Base-by-base conservation (phyloP, 164 flowering plant genomes). In the Macadamia tetraphylla region DNA sequence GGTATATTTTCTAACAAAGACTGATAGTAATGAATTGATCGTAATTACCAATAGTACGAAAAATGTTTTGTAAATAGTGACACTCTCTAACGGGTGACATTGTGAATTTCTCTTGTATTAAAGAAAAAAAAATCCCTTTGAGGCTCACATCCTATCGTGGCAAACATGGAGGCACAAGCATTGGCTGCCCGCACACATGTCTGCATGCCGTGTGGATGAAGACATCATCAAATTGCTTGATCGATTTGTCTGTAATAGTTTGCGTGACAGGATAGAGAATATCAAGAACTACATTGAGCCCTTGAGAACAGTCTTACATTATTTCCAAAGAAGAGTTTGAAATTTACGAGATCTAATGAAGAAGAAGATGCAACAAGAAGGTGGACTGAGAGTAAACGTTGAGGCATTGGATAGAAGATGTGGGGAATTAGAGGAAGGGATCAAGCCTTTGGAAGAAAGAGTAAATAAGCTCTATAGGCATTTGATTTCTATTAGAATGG, bases 401-500 rank as follows among this genome's bases (percentile, higher is more conserved):
- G 70, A 71, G 7, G 30, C 57, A 35, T 61, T 80, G 68, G 53
- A 66, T 29, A 71, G 72, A 73, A 67, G 68, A 14, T 66, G 79
- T 64, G 74, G 31, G 17, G 72, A 61, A 29, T 49, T 76, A 30
- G 84, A 74, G 35, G 75, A 71, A 64, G 70, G 72, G 11, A 62
- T 81, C 55, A 59, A 53, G 44, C 60, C 57, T 49, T 58, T 78
- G 12, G 76, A 67, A 31, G 74, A 42, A 29, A 70, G 68, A 72
- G 67, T 81, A 5, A 67, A 78, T 65, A 76, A 74, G 30, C 68
- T 81, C 43, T 81, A 81, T 58, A 76, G 70, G 51, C 30, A 65
- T 42, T 62, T 81, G 61, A 81, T 81, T 53, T 67, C 76, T 64
- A 60, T 74, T 65, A 81, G 84, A 74, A 58, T 78, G 73, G 72